phyloP scores from a whole-genome alignment of 495 filamentous ascomycete genomes.

The Aspergillus egyptiacus region DNA sequence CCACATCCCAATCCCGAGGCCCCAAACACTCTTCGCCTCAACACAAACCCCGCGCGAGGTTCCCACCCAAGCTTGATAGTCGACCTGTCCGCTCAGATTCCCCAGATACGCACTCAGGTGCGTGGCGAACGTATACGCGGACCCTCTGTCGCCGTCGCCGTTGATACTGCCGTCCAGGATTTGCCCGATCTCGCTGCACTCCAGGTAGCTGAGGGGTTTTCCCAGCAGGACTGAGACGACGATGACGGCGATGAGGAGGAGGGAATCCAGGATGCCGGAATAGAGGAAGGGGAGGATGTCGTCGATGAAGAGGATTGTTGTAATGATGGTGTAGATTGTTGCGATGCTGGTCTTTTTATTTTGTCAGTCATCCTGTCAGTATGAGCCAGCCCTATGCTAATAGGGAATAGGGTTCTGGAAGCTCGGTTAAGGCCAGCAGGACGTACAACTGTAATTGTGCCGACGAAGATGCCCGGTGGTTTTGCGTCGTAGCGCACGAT shows the following conservation, averaged over 20 bases:
- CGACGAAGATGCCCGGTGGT: slow-evolving; percentile 68
- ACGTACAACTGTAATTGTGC: slow-evolving; percentile 72
- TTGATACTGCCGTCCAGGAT: slow-evolving; percentile 21
- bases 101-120: slow-evolving; percentile 37
- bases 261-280: slow-evolving; percentile 56
- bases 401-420: not conserved
- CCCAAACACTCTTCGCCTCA: slow-evolving; percentile 88
- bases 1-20: slow-evolving; percentile 75
- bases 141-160: slow-evolving; percentile 19
- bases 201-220: slow-evolving; percentile 72
- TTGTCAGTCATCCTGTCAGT: slow-evolving; percentile 3
- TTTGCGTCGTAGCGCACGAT: slow-evolving; percentile 59
- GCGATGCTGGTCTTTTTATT: slow-evolving; percentile 61
- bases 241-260: slow-evolving; percentile 64
- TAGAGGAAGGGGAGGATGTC: slow-evolving; percentile 66
- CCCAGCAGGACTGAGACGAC: slow-evolving; percentile 68
- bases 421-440: too few species aligned
- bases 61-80: slow-evolving; percentile 57
- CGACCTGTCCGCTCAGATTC: slow-evolving; percentile 38
- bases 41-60: slow-evolving; percentile 66
- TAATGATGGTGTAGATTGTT: slow-evolving; percentile 69
- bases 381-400: too few species aligned
- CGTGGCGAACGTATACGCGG: slow-evolving; percentile 41
- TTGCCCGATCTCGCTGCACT: slow-evolving; percentile 55
- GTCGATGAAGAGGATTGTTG: slow-evolving; percentile 70